Percentiles rank a stretch among this genome's conserved stretches.
Conservation (phyloP, 257 asterid species). For the Eustoma russellianum region DNA sequence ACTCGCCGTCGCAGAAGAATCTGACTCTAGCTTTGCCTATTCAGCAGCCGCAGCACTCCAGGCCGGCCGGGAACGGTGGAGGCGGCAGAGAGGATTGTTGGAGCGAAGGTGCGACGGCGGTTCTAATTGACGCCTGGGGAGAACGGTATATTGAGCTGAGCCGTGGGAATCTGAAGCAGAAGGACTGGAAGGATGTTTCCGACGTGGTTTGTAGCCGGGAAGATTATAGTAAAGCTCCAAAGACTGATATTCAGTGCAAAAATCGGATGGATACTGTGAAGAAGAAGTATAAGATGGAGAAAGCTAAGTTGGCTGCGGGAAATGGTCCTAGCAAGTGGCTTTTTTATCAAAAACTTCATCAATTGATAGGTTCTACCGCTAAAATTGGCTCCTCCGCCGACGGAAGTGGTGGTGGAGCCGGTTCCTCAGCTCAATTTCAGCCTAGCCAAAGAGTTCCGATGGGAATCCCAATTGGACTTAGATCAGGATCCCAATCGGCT, state of each 20-base stretch:
- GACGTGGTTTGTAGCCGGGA: constrained; percentile 58
- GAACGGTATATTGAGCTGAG: constrained; percentile 69
- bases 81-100: constrained; percentile 83
- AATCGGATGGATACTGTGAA: constrained; percentile 88
- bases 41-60: constrained; percentile 23
- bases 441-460: constrained; percentile 21
- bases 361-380: constrained; percentile 49
- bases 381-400: constrained; percentile 17
- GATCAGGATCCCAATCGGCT: constrained; percentile 24
- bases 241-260: constrained; percentile 87
- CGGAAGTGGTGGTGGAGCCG: constrained; percentile 4
- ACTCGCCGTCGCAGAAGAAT: constrained; percentile 16
- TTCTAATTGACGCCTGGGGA: constrained; percentile 84
- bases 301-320: constrained; percentile 56
- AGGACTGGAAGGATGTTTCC: constrained; percentile 87
- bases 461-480: constrained; percentile 37
- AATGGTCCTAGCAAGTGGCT: constrained; percentile 69
- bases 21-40: too few species aligned
- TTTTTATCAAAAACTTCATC: constrained; percentile 47
- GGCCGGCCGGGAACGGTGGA: constrained; percentile 28
- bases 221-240: constrained; percentile 47
- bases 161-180: constrained; percentile 81
- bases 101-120: constrained; percentile 84
- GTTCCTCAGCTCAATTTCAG: neutral
- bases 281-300: constrained; percentile 85